These are phyloP conservation scores for Fusarium graminum DNA, from an alignment of 2,329 filamentous ascomycete species.

Conservation along the genomic window DNA sequence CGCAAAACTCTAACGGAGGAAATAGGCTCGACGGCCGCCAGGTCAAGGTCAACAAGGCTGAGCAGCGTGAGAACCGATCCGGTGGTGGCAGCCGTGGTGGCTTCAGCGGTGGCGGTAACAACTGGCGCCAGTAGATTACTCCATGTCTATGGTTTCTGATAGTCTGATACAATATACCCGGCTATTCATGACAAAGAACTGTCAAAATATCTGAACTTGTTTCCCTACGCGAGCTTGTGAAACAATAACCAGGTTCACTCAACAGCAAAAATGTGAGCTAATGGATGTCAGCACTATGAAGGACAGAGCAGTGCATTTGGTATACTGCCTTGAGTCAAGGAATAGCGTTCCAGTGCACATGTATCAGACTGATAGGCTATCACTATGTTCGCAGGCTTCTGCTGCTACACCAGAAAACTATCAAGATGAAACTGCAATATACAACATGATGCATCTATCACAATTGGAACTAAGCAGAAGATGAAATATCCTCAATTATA, in stretches of 20 bases:
- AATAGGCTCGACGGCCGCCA: conserved; percentile 4
- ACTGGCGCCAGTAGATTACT: not conserved
- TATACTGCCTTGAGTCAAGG: no score
- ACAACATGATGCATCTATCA: no score
- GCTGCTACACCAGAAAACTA: no score
- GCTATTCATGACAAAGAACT: not conserved
- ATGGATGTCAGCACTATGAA: no score
- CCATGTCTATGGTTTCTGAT: not conserved
- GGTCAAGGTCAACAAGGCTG: conserved; percentile 11
- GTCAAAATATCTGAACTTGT: not conserved
- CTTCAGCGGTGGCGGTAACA: conserved; percentile 6
- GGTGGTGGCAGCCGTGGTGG: conserved; percentile 11
- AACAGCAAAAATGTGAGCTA: not conserved
- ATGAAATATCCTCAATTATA: no score
- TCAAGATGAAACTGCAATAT: no score
- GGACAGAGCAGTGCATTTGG: no score
- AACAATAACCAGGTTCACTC: not conserved
- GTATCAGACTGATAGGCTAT: no score
- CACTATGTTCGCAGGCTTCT: no score
- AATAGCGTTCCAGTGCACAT: no score
- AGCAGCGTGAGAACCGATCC: not conserved
- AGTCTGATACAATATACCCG: not conserved
- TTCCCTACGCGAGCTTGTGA: not conserved
- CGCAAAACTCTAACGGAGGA: not conserved
- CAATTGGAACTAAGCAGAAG: no score